A percentile compares a stretch with the other conserved stretches of the same genome.
These are phyloP conservation scores for Floccularia luteovirens DNA, from an alignment of 768 basidiomycete genomes.

Conservation along the genomic window DNA sequence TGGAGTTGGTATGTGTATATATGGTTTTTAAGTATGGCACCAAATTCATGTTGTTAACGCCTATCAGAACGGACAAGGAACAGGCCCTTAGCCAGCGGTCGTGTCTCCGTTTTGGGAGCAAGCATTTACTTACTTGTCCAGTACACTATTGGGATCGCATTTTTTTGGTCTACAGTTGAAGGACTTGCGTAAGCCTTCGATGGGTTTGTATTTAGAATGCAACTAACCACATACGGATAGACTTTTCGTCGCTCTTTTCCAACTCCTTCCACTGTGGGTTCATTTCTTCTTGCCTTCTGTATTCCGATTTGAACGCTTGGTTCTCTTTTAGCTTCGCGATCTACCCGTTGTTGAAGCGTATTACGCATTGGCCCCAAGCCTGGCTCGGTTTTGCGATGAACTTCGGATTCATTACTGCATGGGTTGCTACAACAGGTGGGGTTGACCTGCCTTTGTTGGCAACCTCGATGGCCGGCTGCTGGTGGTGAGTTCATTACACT, in stretches of 20 bases:
- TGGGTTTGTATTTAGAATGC: constrained; percentile 4
- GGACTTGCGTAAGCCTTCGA: constrained; percentile 12
- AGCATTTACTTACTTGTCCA: constrained; percentile 22
- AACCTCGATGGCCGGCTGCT: constrained; percentile 30
- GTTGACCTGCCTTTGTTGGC: constrained; percentile 23
- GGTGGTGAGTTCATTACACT: constrained; percentile 28
- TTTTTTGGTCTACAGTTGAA: constrained; percentile 19
- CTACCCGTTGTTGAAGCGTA: constrained; percentile 48
- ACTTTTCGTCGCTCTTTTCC: constrained; percentile 26
- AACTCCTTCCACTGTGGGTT: constrained; percentile 26
- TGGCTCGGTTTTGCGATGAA: constrained; percentile 57
- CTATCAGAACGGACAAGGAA: constrained; percentile 29
- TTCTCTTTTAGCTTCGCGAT: constrained; percentile 25
- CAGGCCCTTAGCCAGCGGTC: constrained; percentile 30
- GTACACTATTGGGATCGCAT: constrained; percentile 19
- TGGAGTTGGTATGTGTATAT: constrained; percentile 34
- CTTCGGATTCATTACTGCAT: constrained; percentile 42
- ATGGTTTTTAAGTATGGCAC: not conserved
- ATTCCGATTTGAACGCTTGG: not conserved
- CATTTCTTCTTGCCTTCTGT: not conserved
- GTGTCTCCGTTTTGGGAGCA: constrained; percentile 25
- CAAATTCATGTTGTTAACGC: not conserved
- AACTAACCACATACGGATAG: constrained; percentile 11
- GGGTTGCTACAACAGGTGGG: constrained; percentile 29
- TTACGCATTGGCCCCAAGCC: constrained; percentile 55